phyloP scores from a whole-genome alignment of 2,329 filamentous ascomycete species.

The Alternaria postmessia region DNA sequence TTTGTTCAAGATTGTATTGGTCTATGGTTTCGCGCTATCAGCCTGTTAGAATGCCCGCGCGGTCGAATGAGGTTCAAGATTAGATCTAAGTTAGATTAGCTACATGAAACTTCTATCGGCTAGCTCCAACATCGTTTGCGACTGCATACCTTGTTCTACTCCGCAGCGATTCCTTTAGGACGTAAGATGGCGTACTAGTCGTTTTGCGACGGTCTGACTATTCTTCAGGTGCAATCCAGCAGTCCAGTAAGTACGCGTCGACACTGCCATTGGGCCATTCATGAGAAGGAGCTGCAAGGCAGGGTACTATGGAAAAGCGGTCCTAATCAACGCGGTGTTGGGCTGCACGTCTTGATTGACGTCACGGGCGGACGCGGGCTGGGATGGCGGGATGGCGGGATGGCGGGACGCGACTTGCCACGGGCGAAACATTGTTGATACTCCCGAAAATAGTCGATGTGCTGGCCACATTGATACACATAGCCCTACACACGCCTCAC shows the following conservation, averaged over 20 bases:
- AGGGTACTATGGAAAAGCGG: constrained; percentile 3
- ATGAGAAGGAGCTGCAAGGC: neutral
- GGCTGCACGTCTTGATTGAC: constrained; percentile 19
- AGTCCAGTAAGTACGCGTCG: neutral
- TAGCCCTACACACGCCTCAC: neutral
- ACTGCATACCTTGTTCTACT: neutral
- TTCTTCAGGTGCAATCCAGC: neutral
- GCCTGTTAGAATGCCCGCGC: neutral
- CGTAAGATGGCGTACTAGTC: neutral
- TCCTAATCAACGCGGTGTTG: constrained; percentile 9
- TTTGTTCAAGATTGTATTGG: neutral
- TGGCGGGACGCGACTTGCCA: constrained; percentile 13
- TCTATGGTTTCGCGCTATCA: neutral
- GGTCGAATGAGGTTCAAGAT: too few species aligned
- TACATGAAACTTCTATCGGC: neutral
- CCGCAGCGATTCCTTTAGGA: neutral
- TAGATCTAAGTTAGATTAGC: neutral
- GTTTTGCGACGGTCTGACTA: neutral
- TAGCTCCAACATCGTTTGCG: neutral
- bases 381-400: neutral
- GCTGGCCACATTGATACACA: constrained; percentile 17
- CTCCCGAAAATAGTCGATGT: constrained; percentile 5
- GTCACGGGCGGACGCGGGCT: constrained; percentile 4
- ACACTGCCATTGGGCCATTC: neutral
- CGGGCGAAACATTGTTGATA: constrained; percentile 18